Conservation (phyloP, 164 flowering plant genomes). For the Dillenia turbinata region DNA sequence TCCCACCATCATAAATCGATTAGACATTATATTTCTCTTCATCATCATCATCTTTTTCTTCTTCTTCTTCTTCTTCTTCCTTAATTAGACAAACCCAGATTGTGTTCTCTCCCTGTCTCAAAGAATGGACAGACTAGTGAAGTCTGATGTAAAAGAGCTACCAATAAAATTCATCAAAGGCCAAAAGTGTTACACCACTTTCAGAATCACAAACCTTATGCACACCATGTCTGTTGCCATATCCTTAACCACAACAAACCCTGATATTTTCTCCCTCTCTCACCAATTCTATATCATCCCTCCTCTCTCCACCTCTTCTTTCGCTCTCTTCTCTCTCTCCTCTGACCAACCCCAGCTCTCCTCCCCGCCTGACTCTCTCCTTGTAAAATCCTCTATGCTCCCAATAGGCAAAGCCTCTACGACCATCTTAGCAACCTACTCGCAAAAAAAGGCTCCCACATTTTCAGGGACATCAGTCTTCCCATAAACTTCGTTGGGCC, state of each 20-base stretch:
- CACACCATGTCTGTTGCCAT: slow-evolving; percentile 87
- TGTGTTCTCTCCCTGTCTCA: too few species aligned
- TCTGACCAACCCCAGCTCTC: slow-evolving; percentile 33
- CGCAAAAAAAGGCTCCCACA: slow-evolving; percentile 48
- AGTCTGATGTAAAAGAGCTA: slow-evolving; percentile 48
- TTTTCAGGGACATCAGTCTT: slow-evolving; percentile 57
- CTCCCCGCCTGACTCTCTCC: slow-evolving; percentile 26
- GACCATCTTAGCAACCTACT: slow-evolving; percentile 60
- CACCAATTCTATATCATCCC: slow-evolving; percentile 34
- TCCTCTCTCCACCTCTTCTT: slow-evolving; percentile 53
- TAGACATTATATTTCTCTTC: too few species aligned
- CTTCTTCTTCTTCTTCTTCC: not conserved
- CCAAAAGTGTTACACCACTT: slow-evolving; percentile 37
- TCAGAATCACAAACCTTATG: slow-evolving; percentile 65
- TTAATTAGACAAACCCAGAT: too few species aligned
- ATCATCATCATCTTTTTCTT: not conserved
- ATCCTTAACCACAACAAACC: slow-evolving; percentile 45
- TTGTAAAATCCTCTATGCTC: slow-evolving; percentile 53
- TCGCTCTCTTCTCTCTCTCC: slow-evolving; percentile 23
- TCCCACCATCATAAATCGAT: too few species aligned
- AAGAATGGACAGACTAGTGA: slow-evolving; percentile 67
- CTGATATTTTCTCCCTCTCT: slow-evolving; percentile 35
- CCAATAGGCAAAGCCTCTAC: slow-evolving; percentile 68
- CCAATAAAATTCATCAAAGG: slow-evolving; percentile 34
- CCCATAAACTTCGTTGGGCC: slow-evolving; percentile 56